These are phyloP conservation scores for Fusarium verrucosum DNA, from an alignment of 2,329 filamentous ascomycete species.

Conservation along the genomic window DNA sequence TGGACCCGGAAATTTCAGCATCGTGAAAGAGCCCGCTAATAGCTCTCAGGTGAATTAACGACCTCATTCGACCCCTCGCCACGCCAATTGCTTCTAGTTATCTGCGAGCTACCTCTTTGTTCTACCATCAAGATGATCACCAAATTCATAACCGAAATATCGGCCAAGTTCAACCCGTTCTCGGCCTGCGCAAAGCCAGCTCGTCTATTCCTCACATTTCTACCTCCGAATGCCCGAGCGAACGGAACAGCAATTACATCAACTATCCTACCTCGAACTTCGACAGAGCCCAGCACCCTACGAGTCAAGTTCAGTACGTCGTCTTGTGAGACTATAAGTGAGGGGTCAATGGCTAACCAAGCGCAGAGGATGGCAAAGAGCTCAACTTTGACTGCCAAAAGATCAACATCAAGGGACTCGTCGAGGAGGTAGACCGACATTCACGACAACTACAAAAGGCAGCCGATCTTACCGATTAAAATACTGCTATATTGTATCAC, in stretches of 20 bases:
- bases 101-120: constrained; percentile 9
- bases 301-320: constrained; percentile 85
- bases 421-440: constrained; percentile 90
- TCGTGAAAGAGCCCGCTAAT: constrained; percentile 7
- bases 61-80: constrained; percentile 10
- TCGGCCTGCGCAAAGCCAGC: constrained; percentile 80
- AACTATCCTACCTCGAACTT: constrained; percentile 75
- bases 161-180: constrained; percentile 93
- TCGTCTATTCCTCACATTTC: constrained; percentile 84
- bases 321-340: neutral
- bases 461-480: constrained; percentile 73
- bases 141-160: constrained; percentile 85
- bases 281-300: constrained; percentile 74
- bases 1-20: constrained; percentile 40
- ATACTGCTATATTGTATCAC: constrained; percentile 40
- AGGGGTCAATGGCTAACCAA: constrained; percentile 38
- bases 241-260: constrained; percentile 80
- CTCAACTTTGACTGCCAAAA: constrained; percentile 83
- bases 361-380: constrained; percentile 88
- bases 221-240: constrained; percentile 80
- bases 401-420: constrained; percentile 83
- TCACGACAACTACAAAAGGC: constrained; percentile 83
- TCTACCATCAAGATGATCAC: constrained; percentile 73
- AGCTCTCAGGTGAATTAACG: constrained; percentile 9
- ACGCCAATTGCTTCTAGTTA: neutral